phyloP scores from a whole-genome alignment of 2,329 filamentous ascomycete genomes.

The Penicillium sp. region DNA sequence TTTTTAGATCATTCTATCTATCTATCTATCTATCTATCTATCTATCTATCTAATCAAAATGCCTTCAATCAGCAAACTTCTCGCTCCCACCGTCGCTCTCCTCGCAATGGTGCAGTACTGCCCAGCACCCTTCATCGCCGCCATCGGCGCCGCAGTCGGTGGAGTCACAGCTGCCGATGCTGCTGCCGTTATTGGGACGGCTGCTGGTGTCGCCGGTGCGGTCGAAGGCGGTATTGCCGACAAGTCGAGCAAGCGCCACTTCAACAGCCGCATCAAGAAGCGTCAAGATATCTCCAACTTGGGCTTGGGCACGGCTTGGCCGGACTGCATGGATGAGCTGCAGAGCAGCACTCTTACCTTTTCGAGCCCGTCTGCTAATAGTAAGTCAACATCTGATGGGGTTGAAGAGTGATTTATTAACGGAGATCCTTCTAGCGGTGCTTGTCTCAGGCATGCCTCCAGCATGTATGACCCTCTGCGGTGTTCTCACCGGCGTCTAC shows the following conservation, averaged over 20 bases:
- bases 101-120: not conserved
- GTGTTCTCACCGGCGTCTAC: not conserved
- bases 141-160: not conserved
- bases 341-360: not conserved
- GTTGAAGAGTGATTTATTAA: not conserved
- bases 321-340: not conserved
- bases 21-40: not conserved
- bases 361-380: not conserved
- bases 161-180: not conserved
- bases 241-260: not conserved
- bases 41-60: not conserved
- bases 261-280: not conserved
- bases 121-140: not conserved
- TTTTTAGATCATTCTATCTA: too few species aligned
- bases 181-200: not conserved
- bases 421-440: not conserved
- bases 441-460: not conserved
- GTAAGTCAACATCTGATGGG: not conserved
- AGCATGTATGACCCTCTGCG: not conserved
- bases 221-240: not conserved
- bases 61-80: not conserved
- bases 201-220: not conserved
- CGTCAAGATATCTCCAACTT: not conserved
- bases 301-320: not conserved
- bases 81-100: not conserved